Conservation (phyloP, 2,329 filamentous ascomycete species). For the Cladosporium sp. region DNA sequence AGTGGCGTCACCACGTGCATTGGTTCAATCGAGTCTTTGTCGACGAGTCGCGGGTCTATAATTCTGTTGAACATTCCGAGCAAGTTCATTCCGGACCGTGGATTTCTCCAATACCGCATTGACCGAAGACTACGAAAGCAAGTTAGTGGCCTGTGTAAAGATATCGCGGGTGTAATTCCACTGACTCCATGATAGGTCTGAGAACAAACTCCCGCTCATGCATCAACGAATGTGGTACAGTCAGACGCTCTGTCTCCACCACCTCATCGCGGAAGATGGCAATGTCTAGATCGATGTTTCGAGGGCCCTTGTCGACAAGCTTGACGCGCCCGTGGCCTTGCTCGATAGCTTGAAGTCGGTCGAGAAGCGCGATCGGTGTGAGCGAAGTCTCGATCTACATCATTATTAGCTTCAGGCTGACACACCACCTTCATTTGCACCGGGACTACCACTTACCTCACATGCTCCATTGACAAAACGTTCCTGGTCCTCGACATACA, state of each 20-base stretch:
- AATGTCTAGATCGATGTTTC: slow-evolving; percentile 93
- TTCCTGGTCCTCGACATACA: slow-evolving; percentile 91
- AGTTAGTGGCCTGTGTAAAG: background rate
- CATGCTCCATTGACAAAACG: slow-evolving; percentile 90
- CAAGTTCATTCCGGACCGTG: background rate
- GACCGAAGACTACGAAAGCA: background rate
- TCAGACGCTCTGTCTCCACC: slow-evolving; percentile 71
- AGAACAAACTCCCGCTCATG: slow-evolving; percentile 92
- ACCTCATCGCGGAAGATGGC: slow-evolving; percentile 72
- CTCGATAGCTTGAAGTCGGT: slow-evolving; percentile 83
- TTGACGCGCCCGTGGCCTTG: slow-evolving; percentile 76
- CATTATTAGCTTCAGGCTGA: slow-evolving; percentile 17
- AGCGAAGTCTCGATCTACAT: slow-evolving; percentile 76
- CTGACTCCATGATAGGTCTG: slow-evolving; percentile 76
- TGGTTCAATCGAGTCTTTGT: background rate
- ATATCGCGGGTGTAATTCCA: background rate
- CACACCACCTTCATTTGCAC: background rate
- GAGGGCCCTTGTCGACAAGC: slow-evolving; percentile 85
- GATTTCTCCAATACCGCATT: background rate
- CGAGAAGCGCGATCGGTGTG: slow-evolving; percentile 71
- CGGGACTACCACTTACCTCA: slow-evolving; percentile 63
- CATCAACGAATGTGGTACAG: slow-evolving; percentile 81
- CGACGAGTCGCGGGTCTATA: background rate
- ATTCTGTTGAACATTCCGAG: background rate
- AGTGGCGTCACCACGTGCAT: background rate